phyloP scores from a whole-genome alignment of 441 rosid species.

The Jatropha multifida region DNA sequence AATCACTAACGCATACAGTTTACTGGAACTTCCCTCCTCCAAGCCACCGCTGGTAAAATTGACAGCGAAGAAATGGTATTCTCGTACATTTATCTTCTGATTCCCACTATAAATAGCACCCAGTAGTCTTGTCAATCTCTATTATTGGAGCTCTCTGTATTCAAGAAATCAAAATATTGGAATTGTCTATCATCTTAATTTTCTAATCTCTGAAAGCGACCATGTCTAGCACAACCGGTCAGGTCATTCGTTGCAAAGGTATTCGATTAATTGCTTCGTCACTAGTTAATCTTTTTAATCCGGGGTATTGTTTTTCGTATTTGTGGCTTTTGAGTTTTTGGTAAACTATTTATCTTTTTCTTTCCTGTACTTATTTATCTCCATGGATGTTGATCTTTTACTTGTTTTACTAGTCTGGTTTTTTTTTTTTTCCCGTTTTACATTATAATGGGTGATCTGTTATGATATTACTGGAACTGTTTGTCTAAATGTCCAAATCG shows the following conservation, averaged over 20 bases:
- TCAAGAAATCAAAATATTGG: no score
- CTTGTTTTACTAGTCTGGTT: neutral
- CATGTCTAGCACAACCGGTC: constrained; percentile 52
- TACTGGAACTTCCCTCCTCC: neutral
- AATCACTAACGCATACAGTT: neutral
- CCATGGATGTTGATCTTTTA: neutral
- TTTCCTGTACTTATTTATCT: neutral
- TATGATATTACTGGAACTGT: neutral
- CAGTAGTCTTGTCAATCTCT: neutral
- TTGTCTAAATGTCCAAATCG: neutral
- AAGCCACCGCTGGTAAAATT: neutral
- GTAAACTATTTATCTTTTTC: neutral
- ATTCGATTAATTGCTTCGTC: neutral
- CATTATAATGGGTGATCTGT: neutral
- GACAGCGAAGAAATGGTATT: neutral
- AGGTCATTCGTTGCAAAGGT: constrained; percentile 40
- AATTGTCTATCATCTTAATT: no score
- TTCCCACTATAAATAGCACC: neutral
- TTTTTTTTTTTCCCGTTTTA: neutral
- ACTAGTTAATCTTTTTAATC: neutral
- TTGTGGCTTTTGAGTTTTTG: neutral
- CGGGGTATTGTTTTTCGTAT: neutral
- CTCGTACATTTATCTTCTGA: neutral
- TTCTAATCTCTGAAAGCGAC: neutral
- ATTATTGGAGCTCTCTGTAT: no score